Evolutionary conservation across 2,329 filamentous ascomycete species (phyloP), one percentile per base, ranked within the genome.

Genomic region (Lachnum nothofagi): DNA sequence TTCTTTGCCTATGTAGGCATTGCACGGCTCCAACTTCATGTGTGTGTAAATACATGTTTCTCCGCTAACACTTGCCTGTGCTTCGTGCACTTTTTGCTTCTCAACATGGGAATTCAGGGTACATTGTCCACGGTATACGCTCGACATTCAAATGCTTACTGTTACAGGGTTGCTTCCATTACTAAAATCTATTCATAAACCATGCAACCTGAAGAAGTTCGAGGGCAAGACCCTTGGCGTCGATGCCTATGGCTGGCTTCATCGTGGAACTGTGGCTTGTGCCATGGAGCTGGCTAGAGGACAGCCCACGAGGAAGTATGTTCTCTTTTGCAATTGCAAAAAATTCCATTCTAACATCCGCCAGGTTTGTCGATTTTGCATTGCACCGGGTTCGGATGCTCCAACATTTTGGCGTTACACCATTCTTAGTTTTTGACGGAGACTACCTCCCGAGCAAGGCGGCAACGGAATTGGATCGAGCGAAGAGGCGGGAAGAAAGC

Each of bases 221-320:
- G 73, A 79, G 10, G 93, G 91, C 44, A 84, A 95, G 69, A 95
- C 86, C 1, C 78, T 98, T 40, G 94, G 87, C n/a, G 84, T 98
- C 29, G 93, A 98, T 68, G 91, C 87, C 49, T 98, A 98, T 76
- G 93, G 91, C 66, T 98, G 94, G 93, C 82, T 98, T 47, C 93
- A 98, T 69, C 85, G 93, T 59, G 94, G 91, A 46, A 90, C 90
- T 40, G 84, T 94, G 57, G 80, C 88, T 42, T 97, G 91, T 72
- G 89, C 91, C 55, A 82, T 93, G 62, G 93, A 97, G 62, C 78
- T 98, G 54, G 93, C 90, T 29, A 79, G 91, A 61, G 89, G 82
- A 61, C 93, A 88, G 66, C 90, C 89, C 12, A 97, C 91, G 0
- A 84, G 80, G 46, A 94, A 88, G 87, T 94, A 75, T 65, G 79